Evolutionary conservation across 2,329 filamentous ascomycete species (phyloP).

Genomic region (Penicillium sp.): DNA sequence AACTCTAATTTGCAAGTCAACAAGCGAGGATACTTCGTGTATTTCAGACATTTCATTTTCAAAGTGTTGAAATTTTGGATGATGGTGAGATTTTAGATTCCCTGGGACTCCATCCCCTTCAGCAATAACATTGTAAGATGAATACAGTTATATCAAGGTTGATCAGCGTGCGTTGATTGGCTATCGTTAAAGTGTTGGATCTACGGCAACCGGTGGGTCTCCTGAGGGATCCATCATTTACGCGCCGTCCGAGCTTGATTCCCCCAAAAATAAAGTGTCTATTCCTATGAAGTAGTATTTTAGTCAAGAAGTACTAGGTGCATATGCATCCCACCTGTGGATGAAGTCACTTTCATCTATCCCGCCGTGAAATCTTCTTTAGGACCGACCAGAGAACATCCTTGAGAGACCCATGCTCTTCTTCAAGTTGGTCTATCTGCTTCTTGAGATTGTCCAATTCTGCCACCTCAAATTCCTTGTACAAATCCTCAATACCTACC

Average conservation of each 20-base stretch:
- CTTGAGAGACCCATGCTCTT: conserved; percentile 88
- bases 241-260: too few relatives aligned
- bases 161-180: not conserved
- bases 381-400: conserved; percentile 86
- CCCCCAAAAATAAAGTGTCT: too few relatives aligned
- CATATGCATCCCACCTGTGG: too few relatives aligned
- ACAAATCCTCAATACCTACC: conserved; percentile 83
- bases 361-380: conserved; percentile 70
- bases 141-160: not conserved
- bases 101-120: too few relatives aligned
- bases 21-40: not conserved
- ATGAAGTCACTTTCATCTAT: too few relatives aligned
- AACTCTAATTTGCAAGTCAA: not conserved
- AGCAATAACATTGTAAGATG: not conserved
- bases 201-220: not conserved
- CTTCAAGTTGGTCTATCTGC: conserved; percentile 54
- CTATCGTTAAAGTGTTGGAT: not conserved
- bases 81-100: too few relatives aligned
- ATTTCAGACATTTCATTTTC: not conserved
- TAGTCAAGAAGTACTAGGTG: too few relatives aligned
- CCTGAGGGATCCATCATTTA: too few relatives aligned
- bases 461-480: conserved; percentile 81
- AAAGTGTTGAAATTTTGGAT: too few relatives aligned
- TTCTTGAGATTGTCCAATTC: conserved; percentile 42
- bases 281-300: too few relatives aligned